A percentile compares a stretch with the other conserved stretches of the same genome.
phyloP scores from a whole-genome alignment of 2,329 filamentous ascomycete genomes.

The Nigrograna mackinnonii region DNA sequence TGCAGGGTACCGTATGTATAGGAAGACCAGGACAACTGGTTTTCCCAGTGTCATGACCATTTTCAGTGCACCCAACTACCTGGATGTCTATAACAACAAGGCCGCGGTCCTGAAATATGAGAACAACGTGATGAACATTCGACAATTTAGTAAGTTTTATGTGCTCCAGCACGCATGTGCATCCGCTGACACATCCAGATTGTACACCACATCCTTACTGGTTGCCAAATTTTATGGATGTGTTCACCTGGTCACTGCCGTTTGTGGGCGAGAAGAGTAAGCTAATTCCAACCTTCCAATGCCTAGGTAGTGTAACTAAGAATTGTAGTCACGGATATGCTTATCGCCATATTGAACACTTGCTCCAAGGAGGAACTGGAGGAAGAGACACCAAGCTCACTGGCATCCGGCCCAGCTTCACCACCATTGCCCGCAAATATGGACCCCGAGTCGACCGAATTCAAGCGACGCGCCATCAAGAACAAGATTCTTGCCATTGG shows the following conservation, averaged over 20 bases:
- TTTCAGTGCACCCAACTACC: conserved; percentile 97
- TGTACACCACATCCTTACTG: conserved; percentile 99
- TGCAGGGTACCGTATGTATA: conserved; percentile 98
- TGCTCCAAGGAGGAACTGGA: conserved; percentile 98
- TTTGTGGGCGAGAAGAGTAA: conserved; percentile 91
- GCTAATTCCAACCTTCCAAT: too few relatives aligned
- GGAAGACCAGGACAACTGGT: conserved; percentile 95
- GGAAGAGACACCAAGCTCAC: conserved; percentile 78
- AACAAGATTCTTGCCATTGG: conserved; percentile 99
- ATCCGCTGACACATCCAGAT: conserved; percentile 48
- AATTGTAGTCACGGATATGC: conserved; percentile 81
- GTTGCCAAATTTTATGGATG: conserved; percentile 99
- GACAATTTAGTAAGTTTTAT: conserved; percentile 73
- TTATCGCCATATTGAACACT: conserved; percentile 96
- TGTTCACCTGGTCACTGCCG: conserved; percentile 99
- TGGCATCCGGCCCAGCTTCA: conserved; percentile 72
- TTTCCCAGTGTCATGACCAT: conserved; percentile 99
- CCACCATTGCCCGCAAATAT: conserved; percentile 64
- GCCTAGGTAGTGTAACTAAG: conserved; percentile 27
- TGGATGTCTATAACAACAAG: conserved; percentile 99
- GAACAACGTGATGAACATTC: conserved; percentile 99
- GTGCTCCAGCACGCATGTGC: neutral
- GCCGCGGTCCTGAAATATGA: conserved; percentile 98
- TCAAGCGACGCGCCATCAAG: conserved; percentile 95
- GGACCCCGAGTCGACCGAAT: conserved; percentile 87